Evolutionary conservation across 2,329 filamentous ascomycete species (phyloP), one percentile per base, ranked within the genome.

Genomic region (Knufia petricola): DNA sequence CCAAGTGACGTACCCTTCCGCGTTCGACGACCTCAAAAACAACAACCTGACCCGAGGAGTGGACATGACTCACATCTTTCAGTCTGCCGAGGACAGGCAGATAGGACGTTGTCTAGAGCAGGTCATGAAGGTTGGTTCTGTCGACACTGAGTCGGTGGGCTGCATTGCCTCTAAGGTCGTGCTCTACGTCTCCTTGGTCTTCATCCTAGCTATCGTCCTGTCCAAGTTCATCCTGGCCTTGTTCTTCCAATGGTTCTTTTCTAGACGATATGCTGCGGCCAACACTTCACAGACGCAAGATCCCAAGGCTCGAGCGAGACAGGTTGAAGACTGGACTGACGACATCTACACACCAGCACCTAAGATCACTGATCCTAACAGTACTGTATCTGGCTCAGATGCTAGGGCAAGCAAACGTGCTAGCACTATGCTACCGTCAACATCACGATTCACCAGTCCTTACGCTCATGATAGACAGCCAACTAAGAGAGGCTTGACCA

Each of bases 81-180:
- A 94, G 61, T 81, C 80, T 1, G 75, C 79, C 6, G 69, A 75
- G 2, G 88, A 95, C 61, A 95, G 90, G 72, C 75, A 80, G 56
- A 75, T 90, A 43, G 89, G 85, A 10, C 79, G 87, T 63, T 98
- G 92, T 65, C 80, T 98, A 54, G 81, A 88, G 53, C 82, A 98
- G 61, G 94, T 94, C 55, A 87, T 95, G 76, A 94, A 90, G 66
- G 92, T 98, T 45, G 92, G 92, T 50, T 89, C 85, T 10, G 84
- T 98, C 52, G 94, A 98, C 61, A 96, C 92, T 0, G 89, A 94
- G 59, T 94, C 87, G 4, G 85, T 98, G 42, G 92, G 92, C 13
- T 98, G 92, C 69, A 98, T 98, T 64, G 92, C 92, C 1, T 95
- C 90, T 55, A 85, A 95, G 69, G 89, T 98, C 21, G 92, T 98